Evolutionary conservation across 2,329 filamentous ascomycete genomes (phyloP).

Genomic region (Neurospora sp.): DNA sequence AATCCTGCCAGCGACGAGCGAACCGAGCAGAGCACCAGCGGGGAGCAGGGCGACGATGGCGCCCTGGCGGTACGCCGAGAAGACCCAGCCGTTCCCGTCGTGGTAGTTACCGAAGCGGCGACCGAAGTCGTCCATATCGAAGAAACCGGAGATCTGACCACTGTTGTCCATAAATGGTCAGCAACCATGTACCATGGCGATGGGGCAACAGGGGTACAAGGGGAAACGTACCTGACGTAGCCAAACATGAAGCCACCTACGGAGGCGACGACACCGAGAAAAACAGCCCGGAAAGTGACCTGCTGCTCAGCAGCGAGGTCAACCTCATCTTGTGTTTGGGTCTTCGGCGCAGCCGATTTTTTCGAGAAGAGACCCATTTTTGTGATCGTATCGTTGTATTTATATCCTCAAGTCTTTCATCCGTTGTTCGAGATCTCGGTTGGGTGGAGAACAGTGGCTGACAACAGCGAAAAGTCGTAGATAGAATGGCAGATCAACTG

Average conservation of each 20-base stretch:
- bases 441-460: neutral
- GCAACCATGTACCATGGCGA: neutral
- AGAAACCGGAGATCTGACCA: slow-evolving; percentile 52
- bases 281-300: slow-evolving; percentile 20
- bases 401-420: neutral
- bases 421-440: neutral
- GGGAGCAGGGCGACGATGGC: slow-evolving; percentile 54
- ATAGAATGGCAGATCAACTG: neutral
- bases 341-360: neutral
- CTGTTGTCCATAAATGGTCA: slow-evolving; percentile 19
- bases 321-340: neutral
- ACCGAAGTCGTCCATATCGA: slow-evolving; percentile 48
- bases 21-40: slow-evolving; percentile 50
- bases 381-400: neutral
- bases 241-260: slow-evolving; percentile 50
- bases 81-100: slow-evolving; percentile 21
- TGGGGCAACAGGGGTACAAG: neutral
- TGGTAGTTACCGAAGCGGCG: slow-evolving; percentile 41
- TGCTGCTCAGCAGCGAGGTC: slow-evolving; percentile 10
- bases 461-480: neutral
- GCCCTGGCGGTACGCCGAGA: slow-evolving; percentile 50
- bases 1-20: slow-evolving; percentile 48
- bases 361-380: neutral
- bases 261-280: slow-evolving; percentile 41
- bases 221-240: slow-evolving; percentile 37